Evolutionary conservation across 768 basidiomycete genomes (phyloP), one percentile per base, ranked within the genome.

Genomic region (Suillus subaureus): DNA sequence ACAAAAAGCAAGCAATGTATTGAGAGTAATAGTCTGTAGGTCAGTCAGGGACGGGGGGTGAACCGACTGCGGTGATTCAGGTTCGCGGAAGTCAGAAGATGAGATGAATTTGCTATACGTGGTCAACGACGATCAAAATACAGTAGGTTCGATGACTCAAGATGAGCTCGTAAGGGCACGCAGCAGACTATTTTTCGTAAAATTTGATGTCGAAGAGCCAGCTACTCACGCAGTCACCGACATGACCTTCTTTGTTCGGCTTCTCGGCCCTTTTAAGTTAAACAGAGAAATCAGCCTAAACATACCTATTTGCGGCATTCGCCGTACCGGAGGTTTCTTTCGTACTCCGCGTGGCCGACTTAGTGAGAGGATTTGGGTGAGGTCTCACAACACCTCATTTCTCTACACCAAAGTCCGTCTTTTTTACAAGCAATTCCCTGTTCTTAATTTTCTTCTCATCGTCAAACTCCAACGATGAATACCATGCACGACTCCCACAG

Each of bases 401-500:
- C 75, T 68, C 61, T 68, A 40, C 68, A 33, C 6, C 67, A 63
- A 65, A 64, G 62, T 73, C 70, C 71, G 69, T 71, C 66, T 68
- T 70, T 61, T 52, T 33, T 55, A 54, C 61, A 66, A 51, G 69
- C 69, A n/a, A n/a, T 60, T 60, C 55, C 11, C 66, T 33, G 58
- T 54, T 62, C 68, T 61, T 66, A 26, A 26, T 7, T 61, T 64
- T 57, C 58, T 64, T 63, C 69, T 68, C 68, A 45, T 45, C 64
- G 58, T 61, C 65, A 63, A 40, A 66, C 58, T 67, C 39, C 69
- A 70, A 73, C 79, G 74, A 82, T 82, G 74, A 78, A 78, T 67
- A 69, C 77, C 61, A 71, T 81, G 67, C 82, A 84, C 62, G 83
- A 84, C 73, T 70, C 67, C 47, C 78, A 80, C 69, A 84, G 84